A percentile compares a stretch with the other conserved stretches of the same genome.
phyloP scores from a whole-genome alignment of 306 rosid species.

The Pterocarpus santalinus region DNA sequence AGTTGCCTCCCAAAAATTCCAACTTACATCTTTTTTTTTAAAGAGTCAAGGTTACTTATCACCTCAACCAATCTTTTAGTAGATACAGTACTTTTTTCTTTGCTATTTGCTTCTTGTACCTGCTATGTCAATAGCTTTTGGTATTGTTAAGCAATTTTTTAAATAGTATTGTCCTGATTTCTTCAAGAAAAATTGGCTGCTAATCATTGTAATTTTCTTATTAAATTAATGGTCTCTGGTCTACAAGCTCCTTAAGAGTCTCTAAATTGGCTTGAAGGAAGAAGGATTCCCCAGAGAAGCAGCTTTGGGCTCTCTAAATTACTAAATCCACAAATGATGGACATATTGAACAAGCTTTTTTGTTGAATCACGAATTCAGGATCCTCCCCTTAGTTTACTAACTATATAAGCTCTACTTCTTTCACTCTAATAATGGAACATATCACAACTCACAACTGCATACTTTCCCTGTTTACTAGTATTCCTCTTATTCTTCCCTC shows the following conservation, averaged over 20 bases:
- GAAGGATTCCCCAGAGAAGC: conserved; percentile 23
- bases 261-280: conserved; percentile 24
- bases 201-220: conserved; percentile 6
- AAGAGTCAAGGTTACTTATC: too few species aligned
- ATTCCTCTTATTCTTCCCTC: conserved; percentile 31
- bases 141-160: too few species aligned
- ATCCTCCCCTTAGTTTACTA: conserved; percentile 5
- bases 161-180: neutral
- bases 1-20: too few species aligned
- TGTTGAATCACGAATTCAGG: conserved; percentile 23
- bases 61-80: too few species aligned
- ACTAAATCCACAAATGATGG: conserved; percentile 44
- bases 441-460: conserved; percentile 25
- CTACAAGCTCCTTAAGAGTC: neutral
- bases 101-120: too few species aligned
- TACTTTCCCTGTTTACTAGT: conserved; percentile 15
- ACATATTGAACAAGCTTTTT: conserved; percentile 9
- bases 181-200: neutral
- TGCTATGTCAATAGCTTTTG: too few species aligned
- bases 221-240: conserved; percentile 21
- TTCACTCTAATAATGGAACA: conserved; percentile 43
- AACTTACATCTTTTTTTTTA: too few species aligned
- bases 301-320: neutral
- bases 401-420: conserved; percentile 53
- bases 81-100: too few species aligned